phyloP scores from a whole-genome alignment of 2,329 filamentous ascomycete genomes.

The Thelonectria discophora region DNA sequence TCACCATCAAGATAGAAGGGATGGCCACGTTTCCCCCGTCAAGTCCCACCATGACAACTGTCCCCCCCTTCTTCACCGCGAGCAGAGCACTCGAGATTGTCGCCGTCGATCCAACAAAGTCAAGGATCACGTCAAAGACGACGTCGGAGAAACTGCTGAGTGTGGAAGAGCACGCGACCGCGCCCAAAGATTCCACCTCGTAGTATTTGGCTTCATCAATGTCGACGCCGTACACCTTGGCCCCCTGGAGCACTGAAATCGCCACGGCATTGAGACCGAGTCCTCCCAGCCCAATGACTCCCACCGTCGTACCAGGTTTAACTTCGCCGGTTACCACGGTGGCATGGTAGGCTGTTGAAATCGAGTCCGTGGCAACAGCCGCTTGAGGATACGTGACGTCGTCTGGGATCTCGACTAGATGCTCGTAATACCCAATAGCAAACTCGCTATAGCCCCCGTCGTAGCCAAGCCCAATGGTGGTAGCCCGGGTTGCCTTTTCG shows the following conservation, averaged over 20 bases:
- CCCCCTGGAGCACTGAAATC: conserved; percentile 15
- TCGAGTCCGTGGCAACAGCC: conserved; percentile 26
- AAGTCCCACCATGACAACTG: conserved; percentile 21
- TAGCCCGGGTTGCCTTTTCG: conserved; percentile 9
- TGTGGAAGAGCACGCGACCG: conserved; percentile 5
- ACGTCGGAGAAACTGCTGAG: conserved; percentile 5
- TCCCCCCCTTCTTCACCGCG: conserved; percentile 5
- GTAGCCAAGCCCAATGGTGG: conserved; percentile 12
- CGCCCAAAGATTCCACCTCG: conserved; percentile 11
- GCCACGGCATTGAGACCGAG: conserved; percentile 25
- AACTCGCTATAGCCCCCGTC: conserved; percentile 14
- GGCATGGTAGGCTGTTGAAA: conserved; percentile 26
- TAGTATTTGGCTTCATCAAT: conserved; percentile 21
- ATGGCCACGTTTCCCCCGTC: conserved; percentile 5
- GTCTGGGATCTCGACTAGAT: conserved; percentile 24
- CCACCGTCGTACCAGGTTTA: conserved; percentile 5
- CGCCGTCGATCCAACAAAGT: conserved; percentile 9
- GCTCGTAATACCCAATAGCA: conserved; percentile 9
- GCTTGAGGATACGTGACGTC: conserved; percentile 17
- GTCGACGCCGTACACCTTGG: conserved; percentile 25
- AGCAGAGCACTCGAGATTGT: not conserved
- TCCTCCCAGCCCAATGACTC: conserved; percentile 21
- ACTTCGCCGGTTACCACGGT: conserved; percentile 12
- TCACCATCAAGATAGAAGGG: conserved; percentile 13
- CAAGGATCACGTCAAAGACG: conserved; percentile 12